Evolutionary conservation across 169 alveolate species (phyloP).

Genomic region (Eimeria maxima): DNA sequence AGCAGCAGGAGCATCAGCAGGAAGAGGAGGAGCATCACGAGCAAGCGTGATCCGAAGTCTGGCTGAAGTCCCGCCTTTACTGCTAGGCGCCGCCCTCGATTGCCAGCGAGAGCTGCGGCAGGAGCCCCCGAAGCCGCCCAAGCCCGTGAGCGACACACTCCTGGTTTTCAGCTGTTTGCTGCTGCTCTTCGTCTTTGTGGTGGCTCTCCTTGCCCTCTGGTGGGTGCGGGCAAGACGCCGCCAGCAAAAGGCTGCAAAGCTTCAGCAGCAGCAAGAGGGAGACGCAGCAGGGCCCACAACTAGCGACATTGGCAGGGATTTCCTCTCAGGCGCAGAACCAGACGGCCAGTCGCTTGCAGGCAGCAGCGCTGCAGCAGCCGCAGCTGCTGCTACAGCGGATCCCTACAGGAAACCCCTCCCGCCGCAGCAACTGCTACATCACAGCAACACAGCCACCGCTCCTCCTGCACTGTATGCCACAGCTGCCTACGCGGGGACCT

Average conservation of each 20-base stretch:
- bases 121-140: conserved; percentile 65
- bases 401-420: conserved; percentile 26
- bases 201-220: conserved; percentile 71
- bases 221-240: conserved; percentile 56
- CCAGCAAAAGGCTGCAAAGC: conserved; percentile 48
- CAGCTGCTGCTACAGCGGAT: not conserved
- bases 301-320: conserved; percentile 28
- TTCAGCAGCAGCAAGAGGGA: conserved; percentile 30
- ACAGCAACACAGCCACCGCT: not conserved
- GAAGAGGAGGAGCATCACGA: not conserved
- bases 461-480: conserved; percentile 7
- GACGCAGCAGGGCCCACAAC: not conserved
- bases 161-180: conserved; percentile 71
- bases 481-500: not conserved
- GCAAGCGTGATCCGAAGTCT: not conserved
- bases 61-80: conserved; percentile 3
- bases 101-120: conserved; percentile 77
- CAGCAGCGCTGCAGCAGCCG: conserved; percentile 3
- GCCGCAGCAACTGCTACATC: not conserved
- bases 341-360: conserved; percentile 20
- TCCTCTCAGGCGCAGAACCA: not conserved
- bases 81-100: conserved; percentile 41
- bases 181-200: conserved; percentile 74
- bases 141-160: conserved; percentile 79
- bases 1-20: not conserved